Conservation (phyloP, 305 asterid genomes). For the Fraxinus nigra region DNA sequence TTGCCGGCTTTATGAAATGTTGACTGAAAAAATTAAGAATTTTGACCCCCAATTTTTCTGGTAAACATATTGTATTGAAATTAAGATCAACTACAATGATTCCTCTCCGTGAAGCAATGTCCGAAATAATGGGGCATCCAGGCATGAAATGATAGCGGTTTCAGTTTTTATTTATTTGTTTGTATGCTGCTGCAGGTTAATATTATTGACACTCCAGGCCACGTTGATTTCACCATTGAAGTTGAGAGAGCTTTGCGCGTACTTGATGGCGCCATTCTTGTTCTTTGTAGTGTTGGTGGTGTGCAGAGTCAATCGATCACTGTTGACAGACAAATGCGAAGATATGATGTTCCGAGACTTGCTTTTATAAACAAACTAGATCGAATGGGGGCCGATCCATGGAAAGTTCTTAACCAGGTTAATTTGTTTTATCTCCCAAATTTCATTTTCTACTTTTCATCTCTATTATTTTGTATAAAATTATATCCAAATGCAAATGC, state of each 20-base stretch:
- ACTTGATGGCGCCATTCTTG: slow-evolving; percentile 95
- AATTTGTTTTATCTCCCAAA: slow-evolving; percentile 12
- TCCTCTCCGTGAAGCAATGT: not conserved
- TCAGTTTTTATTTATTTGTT: slow-evolving; percentile 3
- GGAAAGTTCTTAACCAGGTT: slow-evolving; percentile 96
- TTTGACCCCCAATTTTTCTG: not conserved
- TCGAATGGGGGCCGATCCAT: slow-evolving; percentile 99
- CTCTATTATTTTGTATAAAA: not conserved
- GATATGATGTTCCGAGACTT: slow-evolving; percentile 94
- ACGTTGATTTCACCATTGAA: slow-evolving; percentile 96
- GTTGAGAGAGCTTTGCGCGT: slow-evolving; percentile 99
- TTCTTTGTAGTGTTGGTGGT: slow-evolving; percentile 96
- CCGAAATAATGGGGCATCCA: not conserved
- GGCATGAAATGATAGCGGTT: not conserved
- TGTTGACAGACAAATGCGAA: slow-evolving; percentile 96
- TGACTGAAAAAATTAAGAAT: not conserved
- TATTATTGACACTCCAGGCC: slow-evolving; percentile 97
- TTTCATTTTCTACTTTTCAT: not conserved
- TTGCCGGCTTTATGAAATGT: not conserved
- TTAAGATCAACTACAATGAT: not conserved
- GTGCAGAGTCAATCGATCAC: slow-evolving; percentile 98
- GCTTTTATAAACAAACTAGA: slow-evolving; percentile 95
- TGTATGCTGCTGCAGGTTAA: slow-evolving; percentile 57
- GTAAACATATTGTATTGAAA: not conserved
- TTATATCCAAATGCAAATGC: not conserved